Evolutionary conservation across 2,329 filamentous ascomycete species (phyloP).

Genomic region (Penicillium italicum): DNA sequence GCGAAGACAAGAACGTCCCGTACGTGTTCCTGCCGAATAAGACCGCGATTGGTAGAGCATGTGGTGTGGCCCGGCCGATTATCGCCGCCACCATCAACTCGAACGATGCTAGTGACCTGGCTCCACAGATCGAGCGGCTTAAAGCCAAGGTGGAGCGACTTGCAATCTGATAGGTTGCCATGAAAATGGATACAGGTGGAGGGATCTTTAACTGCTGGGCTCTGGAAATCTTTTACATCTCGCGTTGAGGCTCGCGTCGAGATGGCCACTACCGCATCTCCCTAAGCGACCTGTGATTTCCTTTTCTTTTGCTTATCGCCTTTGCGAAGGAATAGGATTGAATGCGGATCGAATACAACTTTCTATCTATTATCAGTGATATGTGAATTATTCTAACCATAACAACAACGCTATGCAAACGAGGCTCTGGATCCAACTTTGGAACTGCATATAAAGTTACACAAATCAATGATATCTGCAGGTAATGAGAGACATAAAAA

Average conservation of each 20-base stretch:
- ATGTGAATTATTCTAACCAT: not conserved
- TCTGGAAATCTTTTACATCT: not conserved
- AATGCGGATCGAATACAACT: not conserved
- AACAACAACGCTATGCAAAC: not conserved
- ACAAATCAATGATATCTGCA: not conserved
- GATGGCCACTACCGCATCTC: not conserved
- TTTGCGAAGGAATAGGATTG: not conserved
- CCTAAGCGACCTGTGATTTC: not conserved
- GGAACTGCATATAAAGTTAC: not conserved
- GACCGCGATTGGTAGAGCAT: not conserved
- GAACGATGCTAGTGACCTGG: not conserved
- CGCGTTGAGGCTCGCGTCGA: not conserved
- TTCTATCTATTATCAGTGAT: not conserved
- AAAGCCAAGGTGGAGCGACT: not conserved
- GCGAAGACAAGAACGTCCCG: not conserved
- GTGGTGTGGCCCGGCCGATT: not conserved
- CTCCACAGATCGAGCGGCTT: not conserved
- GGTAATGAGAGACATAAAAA: not conserved
- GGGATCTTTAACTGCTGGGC: too few relatives aligned
- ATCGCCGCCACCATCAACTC: not conserved
- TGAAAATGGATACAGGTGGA: not conserved
- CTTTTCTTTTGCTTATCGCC: not conserved
- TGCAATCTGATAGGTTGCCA: not conserved
- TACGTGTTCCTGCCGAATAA: not conserved
- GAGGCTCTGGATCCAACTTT: not conserved